Conservation (phyloP, 805 yeast species). For the Lipomyces lipofer region DNA sequence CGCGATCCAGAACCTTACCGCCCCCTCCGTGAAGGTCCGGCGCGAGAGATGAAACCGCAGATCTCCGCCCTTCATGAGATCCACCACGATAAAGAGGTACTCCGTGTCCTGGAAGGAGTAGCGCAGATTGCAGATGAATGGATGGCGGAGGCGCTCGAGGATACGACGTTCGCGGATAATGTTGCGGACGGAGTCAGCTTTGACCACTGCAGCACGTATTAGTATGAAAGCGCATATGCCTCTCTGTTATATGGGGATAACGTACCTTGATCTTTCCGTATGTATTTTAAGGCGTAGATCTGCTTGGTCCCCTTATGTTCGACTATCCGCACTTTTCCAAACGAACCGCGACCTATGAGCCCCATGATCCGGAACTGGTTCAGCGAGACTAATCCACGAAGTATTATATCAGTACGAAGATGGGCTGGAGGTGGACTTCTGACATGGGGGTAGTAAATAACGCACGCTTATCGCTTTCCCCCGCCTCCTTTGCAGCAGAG, state of each 20-base stretch:
- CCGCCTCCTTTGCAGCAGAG: not conserved
- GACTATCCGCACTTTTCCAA: conserved; percentile 71
- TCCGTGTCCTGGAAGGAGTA: conserved; percentile 36
- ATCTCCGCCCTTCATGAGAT: conserved; percentile 38
- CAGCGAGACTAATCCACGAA: conserved; percentile 15
- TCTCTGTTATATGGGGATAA: no score
- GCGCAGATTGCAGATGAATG: conserved; percentile 35
- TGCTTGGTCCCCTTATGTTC: conserved; percentile 25
- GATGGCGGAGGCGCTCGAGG: conserved; percentile 34
- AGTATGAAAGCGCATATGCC: no score
- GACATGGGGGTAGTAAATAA: not conserved
- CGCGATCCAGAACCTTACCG: conserved; percentile 35
- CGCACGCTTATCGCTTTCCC: not conserved
- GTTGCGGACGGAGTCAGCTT: conserved; percentile 23
- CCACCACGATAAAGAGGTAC: conserved; percentile 34
- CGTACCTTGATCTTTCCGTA: conserved; percentile 32
- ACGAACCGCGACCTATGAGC: conserved; percentile 80
- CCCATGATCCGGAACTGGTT: conserved; percentile 44
- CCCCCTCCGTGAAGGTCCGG: conserved; percentile 34
- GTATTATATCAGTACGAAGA: no score
- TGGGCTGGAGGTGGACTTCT: not conserved
- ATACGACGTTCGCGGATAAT: conserved; percentile 35
- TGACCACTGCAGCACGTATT: conserved; percentile 19
- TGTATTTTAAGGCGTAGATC: conserved; percentile 36
- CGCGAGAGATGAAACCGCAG: conserved; percentile 34